A percentile compares a stretch with the other conserved stretches of the same genome.
phyloP scores from a whole-genome alignment of 768 basidiomycete genomes.

The Dictyophora rubrovolvata region DNA sequence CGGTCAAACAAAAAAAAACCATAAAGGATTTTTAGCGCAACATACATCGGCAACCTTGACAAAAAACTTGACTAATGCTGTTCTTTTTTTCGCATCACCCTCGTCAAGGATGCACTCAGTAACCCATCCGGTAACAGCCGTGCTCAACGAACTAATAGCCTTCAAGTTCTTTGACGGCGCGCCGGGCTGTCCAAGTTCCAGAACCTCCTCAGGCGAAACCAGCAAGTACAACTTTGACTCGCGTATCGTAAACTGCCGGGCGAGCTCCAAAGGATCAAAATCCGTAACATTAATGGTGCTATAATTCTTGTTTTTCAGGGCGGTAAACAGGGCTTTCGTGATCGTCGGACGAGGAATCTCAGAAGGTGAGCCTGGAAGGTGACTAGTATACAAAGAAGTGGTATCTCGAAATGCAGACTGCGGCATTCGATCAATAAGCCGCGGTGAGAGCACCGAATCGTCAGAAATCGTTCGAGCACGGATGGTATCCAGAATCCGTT shows the following conservation, averaged over 20 bases:
- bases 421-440: conserved; percentile 52
- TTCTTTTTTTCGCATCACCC: conserved; percentile 77
- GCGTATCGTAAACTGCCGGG: conserved; percentile 89
- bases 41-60: conserved; percentile 88
- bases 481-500: conserved; percentile 64
- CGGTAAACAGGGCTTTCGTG: conserved; percentile 62
- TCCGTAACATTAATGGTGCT: conserved; percentile 65
- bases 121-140: conserved; percentile 91
- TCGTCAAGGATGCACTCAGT: conserved; percentile 91
- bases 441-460: conserved; percentile 32
- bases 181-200: conserved; percentile 70
- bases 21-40: conserved; percentile 14
- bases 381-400: conserved; percentile 1
- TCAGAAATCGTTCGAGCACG: conserved; percentile 30
- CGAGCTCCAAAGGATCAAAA: conserved; percentile 86
- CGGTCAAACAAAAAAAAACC: conserved; percentile 1
- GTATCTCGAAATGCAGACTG: neutral
- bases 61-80: conserved; percentile 74
- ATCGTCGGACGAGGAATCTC: conserved; percentile 84
- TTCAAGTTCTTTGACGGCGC: conserved; percentile 61
- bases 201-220: conserved; percentile 79
- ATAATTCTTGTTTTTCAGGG: conserved; percentile 59
- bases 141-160: conserved; percentile 81
- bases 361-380: conserved; percentile 26
- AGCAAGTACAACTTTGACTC: conserved; percentile 81